Conservation (phyloP, 495 filamentous ascomycete species). For the Talaromyces nanjingensis region DNA sequence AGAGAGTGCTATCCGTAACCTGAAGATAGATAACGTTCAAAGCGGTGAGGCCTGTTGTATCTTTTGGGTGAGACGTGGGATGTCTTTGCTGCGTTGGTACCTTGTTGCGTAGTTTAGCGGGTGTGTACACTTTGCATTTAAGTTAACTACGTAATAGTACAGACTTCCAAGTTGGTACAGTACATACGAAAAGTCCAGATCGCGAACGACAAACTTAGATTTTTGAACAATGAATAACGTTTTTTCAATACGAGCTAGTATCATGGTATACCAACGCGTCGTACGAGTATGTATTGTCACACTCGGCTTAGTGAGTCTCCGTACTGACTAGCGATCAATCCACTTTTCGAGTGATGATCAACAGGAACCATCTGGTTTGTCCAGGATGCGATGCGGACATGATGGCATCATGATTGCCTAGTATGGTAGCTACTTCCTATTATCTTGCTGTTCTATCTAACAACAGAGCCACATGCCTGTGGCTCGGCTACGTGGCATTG, state of each 20-base stretch:
- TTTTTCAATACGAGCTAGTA: neutral
- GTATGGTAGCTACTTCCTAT: neutral
- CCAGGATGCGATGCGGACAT: neutral
- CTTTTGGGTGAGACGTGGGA: neutral
- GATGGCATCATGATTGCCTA: neutral
- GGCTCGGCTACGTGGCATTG: neutral
- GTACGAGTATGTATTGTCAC: neutral
- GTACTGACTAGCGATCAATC: neutral
- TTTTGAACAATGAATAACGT: neutral
- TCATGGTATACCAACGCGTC: neutral
- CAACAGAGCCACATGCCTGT: neutral
- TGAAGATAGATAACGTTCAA: neutral
- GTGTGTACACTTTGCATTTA: neutral
- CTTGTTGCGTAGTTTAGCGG: neutral
- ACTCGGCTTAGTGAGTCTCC: neutral
- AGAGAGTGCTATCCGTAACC: neutral
- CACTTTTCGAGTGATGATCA: constrained; percentile 3
- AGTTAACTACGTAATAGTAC: neutral
- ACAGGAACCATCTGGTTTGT: constrained; percentile 4
- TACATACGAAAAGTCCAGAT: neutral
- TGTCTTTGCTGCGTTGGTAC: neutral
- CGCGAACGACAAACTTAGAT: neutral
- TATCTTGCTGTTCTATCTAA: neutral
- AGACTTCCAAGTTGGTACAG: neutral
- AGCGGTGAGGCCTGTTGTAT: neutral